These are phyloP conservation scores for Penicillium brasilianum DNA, from an alignment of 2,329 filamentous ascomycete species.

Conservation along the genomic window DNA sequence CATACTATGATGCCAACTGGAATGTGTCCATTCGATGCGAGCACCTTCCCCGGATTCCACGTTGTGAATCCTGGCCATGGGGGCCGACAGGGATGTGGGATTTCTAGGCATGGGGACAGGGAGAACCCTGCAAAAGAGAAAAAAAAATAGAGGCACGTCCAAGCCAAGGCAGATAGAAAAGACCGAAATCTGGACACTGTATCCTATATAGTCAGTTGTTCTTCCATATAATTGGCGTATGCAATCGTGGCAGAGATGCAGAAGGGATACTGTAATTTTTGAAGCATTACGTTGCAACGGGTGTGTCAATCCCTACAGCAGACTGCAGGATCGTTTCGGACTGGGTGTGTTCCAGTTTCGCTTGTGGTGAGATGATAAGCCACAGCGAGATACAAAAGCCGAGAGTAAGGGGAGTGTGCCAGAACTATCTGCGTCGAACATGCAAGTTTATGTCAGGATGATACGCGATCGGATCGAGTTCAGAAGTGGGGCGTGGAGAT, in stretches of 20 bases:
- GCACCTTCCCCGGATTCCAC: conserved; percentile 1
- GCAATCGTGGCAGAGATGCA: neutral
- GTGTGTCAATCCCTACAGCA: neutral
- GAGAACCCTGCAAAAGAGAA: neutral
- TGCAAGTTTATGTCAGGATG: neutral
- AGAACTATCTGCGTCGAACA: neutral
- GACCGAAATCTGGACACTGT: neutral
- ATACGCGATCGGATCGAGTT: conserved; percentile 1
- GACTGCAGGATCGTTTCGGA: neutral
- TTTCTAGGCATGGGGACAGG: neutral
- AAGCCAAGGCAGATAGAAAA: neutral
- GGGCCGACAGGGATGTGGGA: neutral
- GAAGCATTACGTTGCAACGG: neutral
- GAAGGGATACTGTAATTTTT: neutral
- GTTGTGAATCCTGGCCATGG: neutral
- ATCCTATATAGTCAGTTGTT: neutral
- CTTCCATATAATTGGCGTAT: no score
- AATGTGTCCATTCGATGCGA: neutral
- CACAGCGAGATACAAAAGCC: neutral
- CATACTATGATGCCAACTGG: neutral
- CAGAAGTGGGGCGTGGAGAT: neutral
- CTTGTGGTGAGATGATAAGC: neutral
- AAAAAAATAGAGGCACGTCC: no score
- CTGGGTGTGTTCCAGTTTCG: neutral
- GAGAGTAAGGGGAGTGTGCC: neutral